phyloP scores from a whole-genome alignment of 345 rosid species.

The Combretum micranthum region DNA sequence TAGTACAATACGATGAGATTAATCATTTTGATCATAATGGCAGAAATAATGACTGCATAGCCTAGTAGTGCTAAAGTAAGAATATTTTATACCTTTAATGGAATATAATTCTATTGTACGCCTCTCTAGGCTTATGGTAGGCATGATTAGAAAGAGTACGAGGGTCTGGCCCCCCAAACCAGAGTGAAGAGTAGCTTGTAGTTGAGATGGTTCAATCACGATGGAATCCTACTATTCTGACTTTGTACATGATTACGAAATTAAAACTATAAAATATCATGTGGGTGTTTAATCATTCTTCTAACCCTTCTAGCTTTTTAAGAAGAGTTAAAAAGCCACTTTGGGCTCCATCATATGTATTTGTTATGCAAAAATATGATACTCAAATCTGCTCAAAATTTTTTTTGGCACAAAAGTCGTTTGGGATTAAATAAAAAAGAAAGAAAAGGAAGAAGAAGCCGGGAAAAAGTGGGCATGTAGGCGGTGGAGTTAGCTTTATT shows the following conservation, averaged over 20 bases:
- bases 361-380: too few relatives aligned
- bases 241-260: not conserved
- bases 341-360: too few relatives aligned
- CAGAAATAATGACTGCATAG: constrained; percentile 26
- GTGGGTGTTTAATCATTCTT: too few relatives aligned
- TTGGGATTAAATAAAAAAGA: too few relatives aligned
- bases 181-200: constrained; percentile 6
- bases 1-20: constrained; percentile 6
- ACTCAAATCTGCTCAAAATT: too few relatives aligned
- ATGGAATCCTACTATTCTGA: constrained; percentile 15
- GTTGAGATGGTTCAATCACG: constrained; percentile 18
- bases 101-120: not conserved
- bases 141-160: constrained; percentile 35
- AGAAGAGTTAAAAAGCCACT: too few relatives aligned
- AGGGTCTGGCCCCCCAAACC: constrained; percentile 12
- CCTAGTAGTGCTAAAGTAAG: constrained; percentile 3
- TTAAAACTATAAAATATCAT: not conserved
- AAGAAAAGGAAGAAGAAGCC: too few relatives aligned
- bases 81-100: not conserved
- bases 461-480: too few relatives aligned
- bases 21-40: constrained; percentile 36
- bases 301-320: too few relatives aligned
- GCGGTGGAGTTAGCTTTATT: too few relatives aligned
- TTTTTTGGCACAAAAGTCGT: too few relatives aligned
- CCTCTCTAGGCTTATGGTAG: constrained; percentile 24